Conservation (phyloP, 225 moss, liverwort and hornwort species). For the Rhytidiadelphus loreus region DNA sequence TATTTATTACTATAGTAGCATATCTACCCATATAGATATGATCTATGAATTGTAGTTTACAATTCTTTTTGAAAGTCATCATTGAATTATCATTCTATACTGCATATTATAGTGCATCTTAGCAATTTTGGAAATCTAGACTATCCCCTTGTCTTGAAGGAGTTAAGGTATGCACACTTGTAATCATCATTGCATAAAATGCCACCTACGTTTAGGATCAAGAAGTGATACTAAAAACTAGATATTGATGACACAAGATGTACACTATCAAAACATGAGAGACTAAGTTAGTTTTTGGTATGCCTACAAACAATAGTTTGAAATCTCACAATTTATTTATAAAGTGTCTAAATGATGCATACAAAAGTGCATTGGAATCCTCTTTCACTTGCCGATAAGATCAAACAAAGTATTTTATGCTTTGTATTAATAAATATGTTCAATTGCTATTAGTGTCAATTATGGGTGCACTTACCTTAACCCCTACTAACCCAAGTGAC, state of each 20-base stretch:
- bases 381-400: background rate
- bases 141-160: background rate
- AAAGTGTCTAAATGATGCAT: background rate
- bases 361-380: background rate
- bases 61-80: background rate
- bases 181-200: background rate
- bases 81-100: background rate
- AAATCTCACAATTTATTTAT: background rate
- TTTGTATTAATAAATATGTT: background rate
- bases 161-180: background rate
- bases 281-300: background rate
- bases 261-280: background rate
- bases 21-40: accelerated
- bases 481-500: no score
- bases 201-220: background rate
- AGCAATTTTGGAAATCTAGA: background rate
- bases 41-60: background rate
- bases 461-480: background rate
- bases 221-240: background rate
- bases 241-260: background rate
- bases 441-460: background rate
- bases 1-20: accelerated
- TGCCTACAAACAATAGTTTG: background rate
- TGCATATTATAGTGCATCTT: background rate
- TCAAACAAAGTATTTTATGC: background rate